These are phyloP conservation scores for Penicillium verhagenii DNA, from an alignment of 495 filamentous ascomycete genomes.

Conservation along the genomic window DNA sequence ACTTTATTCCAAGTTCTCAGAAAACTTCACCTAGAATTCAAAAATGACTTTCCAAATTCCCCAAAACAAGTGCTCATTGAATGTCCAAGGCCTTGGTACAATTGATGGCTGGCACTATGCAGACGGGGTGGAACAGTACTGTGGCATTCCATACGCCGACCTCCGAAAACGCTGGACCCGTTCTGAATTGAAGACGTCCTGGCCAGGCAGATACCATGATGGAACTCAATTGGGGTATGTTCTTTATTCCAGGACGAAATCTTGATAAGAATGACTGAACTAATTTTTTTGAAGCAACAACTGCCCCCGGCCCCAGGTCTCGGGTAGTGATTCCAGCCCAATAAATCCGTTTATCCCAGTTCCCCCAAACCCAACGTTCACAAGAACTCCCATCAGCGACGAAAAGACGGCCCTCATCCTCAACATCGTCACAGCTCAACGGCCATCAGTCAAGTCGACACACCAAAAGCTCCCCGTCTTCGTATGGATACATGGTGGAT, in stretches of 20 bases:
- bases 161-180: constrained; percentile 13
- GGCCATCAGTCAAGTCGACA: neutral
- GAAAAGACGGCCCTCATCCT: constrained; percentile 10
- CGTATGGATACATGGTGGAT: constrained; percentile 13
- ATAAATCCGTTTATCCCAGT: constrained; percentile 12
- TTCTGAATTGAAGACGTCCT: constrained; percentile 8
- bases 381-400: neutral
- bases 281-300: constrained; percentile 1
- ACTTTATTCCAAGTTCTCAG: neutral
- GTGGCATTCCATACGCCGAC: constrained; percentile 13
- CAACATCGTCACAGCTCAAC: constrained; percentile 4
- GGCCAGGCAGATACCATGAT: constrained; percentile 11
- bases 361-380: constrained; percentile 9
- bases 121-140: constrained; percentile 14
- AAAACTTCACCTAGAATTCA: neutral
- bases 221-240: constrained; percentile 15
- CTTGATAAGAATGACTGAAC: neutral
- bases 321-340: constrained; percentile 3
- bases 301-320: constrained; percentile 5
- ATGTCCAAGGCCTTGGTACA: constrained; percentile 6
- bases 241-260: neutral
- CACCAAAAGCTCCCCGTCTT: constrained; percentile 9
- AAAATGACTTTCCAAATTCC: constrained; percentile 14
- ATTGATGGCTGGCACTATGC: constrained; percentile 8
- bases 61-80: neutral